Evolutionary conservation across 1,284 basidiomycete species (phyloP).

Genomic region (Moesziomyces sp.): DNA sequence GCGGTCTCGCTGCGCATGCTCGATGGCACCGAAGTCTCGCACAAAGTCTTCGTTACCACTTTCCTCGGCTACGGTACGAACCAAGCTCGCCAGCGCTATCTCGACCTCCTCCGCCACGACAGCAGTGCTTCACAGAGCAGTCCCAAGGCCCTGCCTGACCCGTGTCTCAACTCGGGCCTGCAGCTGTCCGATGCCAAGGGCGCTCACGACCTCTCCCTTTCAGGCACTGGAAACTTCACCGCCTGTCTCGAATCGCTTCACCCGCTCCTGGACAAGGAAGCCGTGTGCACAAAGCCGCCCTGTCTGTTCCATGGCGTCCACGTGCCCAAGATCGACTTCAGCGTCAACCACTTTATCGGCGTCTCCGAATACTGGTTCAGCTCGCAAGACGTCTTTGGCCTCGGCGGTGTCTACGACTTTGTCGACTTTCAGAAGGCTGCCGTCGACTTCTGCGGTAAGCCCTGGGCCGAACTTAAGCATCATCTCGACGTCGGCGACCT

Average conservation of each 20-base stretch:
- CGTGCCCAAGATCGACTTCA: constrained; percentile 81
- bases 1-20: constrained; percentile 81
- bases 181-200: constrained; percentile 68
- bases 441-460: constrained; percentile 81
- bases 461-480: constrained; percentile 78
- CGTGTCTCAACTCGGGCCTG: constrained; percentile 87
- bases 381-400: constrained; percentile 91
- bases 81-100: constrained; percentile 88
- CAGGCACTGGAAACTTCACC: constrained; percentile 89
- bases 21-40: constrained; percentile 84
- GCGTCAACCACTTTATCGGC: constrained; percentile 91
- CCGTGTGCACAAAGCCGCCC: constrained; percentile 82
- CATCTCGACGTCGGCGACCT: constrained; percentile 74
- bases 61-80: constrained; percentile 99
- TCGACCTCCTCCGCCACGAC: constrained; percentile 74
- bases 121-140: constrained; percentile 5
- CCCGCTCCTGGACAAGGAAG: constrained; percentile 84
- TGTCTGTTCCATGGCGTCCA: constrained; percentile 98
- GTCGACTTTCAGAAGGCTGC: constrained; percentile 95
- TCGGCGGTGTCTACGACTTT: constrained; percentile 95
- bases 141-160: constrained; percentile 72
- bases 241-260: constrained; percentile 80
- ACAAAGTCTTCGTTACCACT: constrained; percentile 95
- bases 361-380: constrained; percentile 99
- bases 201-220: constrained; percentile 63